Percentiles rank a stretch among this genome's conserved stretches.
Conservation (phyloP, 2,329 filamentous ascomycete species). For the Biscogniauxia sp. region DNA sequence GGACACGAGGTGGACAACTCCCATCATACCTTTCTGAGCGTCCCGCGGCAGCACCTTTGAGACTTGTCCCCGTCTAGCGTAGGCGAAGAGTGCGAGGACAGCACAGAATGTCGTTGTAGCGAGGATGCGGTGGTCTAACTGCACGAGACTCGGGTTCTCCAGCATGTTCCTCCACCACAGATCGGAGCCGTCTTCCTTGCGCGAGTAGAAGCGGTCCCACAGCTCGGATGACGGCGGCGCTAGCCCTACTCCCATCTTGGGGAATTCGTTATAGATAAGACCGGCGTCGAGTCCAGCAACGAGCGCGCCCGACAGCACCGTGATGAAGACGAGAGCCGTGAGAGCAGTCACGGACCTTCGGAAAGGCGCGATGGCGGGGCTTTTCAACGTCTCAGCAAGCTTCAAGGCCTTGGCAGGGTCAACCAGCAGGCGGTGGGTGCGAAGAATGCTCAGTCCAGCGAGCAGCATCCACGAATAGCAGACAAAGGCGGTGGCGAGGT, state of each 20-base stretch:
- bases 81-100: slow-evolving; percentile 77
- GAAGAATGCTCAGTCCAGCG: slow-evolving; percentile 80
- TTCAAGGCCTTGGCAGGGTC: slow-evolving; percentile 63
- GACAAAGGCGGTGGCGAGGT: slow-evolving; percentile 85
- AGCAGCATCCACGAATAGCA: slow-evolving; percentile 95
- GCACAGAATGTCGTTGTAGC: slow-evolving; percentile 85
- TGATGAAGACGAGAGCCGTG: slow-evolving; percentile 75
- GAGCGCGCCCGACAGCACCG: slow-evolving; percentile 88
- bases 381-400: slow-evolving; percentile 59
- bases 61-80: slow-evolving; percentile 65
- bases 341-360: slow-evolving; percentile 70
- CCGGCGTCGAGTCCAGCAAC: slow-evolving; percentile 95
- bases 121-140: slow-evolving; percentile 91
- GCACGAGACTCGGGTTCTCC: slow-evolving; percentile 93
- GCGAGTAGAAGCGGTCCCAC: slow-evolving; percentile 81
- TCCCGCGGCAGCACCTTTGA: slow-evolving; percentile 58
- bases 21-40: slow-evolving; percentile 68
- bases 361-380: slow-evolving; percentile 69
- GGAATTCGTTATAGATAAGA: slow-evolving; percentile 98
- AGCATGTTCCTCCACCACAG: slow-evolving; percentile 97
- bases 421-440: slow-evolving; percentile 68
- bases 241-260: slow-evolving; percentile 84
- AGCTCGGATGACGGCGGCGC: slow-evolving; percentile 80
- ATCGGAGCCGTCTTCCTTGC: slow-evolving; percentile 73
- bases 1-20: slow-evolving; percentile 77